A percentile compares a stretch with the other conserved stretches of the same genome.
Evolutionary conservation across 345 rosid genomes (phyloP).

Genomic region (Camelina neglecta): DNA sequence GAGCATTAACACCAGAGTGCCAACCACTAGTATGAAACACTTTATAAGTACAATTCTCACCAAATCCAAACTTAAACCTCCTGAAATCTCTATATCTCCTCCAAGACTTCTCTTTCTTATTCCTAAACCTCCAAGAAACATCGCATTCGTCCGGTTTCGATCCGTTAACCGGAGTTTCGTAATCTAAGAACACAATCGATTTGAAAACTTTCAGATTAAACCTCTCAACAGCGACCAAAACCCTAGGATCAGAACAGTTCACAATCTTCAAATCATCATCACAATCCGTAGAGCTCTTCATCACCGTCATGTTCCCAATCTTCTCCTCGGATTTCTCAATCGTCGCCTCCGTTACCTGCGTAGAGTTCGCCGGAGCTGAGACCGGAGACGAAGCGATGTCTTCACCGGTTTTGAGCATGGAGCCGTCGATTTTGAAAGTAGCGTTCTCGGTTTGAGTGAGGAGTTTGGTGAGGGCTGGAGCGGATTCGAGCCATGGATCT

Average conservation of each 20-base stretch:
- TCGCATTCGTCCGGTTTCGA: conserved; percentile 77
- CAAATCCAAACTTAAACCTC: conserved; percentile 71
- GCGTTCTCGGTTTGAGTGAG: conserved; percentile 74
- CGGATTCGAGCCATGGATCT: conserved; percentile 96
- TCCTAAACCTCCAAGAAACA: conserved; percentile 91
- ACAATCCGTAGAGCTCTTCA: conserved; percentile 47
- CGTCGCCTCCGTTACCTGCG: conserved; percentile 52
- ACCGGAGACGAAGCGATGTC: conserved; percentile 51
- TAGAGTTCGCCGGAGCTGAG: conserved; percentile 37
- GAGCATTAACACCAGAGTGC: conserved; percentile 87
- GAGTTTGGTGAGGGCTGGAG: conserved; percentile 79
- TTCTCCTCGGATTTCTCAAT: conserved; percentile 57
- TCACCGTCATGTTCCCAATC: conserved; percentile 47
- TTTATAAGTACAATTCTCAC: conserved; percentile 69
- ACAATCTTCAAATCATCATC: conserved; percentile 58
- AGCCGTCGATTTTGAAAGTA: conserved; percentile 75
- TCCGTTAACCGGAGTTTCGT: conserved; percentile 78
- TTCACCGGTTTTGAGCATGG: conserved; percentile 83
- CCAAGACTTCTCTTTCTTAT: conserved; percentile 95
- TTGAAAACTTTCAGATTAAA: conserved; percentile 73
- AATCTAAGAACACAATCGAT: conserved; percentile 79
- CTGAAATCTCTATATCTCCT: conserved; percentile 91
- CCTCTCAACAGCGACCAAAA: conserved; percentile 70
- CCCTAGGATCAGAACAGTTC: conserved; percentile 87
- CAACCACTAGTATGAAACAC: conserved; percentile 70